Percentiles rank a stretch among this genome's conserved stretches.
Evolutionary conservation across 2,329 filamentous ascomycete genomes (phyloP).

Genomic region (Claviceps africana): DNA sequence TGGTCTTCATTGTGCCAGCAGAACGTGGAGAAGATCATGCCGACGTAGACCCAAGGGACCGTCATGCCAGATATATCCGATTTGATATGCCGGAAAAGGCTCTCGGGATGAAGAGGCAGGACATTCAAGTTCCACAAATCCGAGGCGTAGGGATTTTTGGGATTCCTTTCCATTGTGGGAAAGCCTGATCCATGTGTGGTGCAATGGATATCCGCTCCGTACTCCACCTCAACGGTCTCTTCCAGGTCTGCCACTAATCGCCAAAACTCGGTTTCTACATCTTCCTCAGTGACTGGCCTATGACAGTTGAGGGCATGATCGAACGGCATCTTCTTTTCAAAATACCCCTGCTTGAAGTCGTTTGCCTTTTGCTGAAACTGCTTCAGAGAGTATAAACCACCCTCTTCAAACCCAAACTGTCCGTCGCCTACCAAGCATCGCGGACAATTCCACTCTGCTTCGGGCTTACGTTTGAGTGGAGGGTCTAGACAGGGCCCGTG

Average conservation of each 20-base stretch:
- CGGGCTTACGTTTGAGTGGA: slow-evolving; percentile 60
- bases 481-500: slow-evolving; percentile 85
- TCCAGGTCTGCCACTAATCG: slow-evolving; percentile 83
- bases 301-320: slow-evolving; percentile 73
- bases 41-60: slow-evolving; percentile 96
- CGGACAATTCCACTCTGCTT: slow-evolving; percentile 90
- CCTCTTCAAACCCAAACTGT: slow-evolving; percentile 95
- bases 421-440: slow-evolving; percentile 90
- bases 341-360: slow-evolving; percentile 89
- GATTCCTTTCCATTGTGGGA: slow-evolving; percentile 83
- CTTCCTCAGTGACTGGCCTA: slow-evolving; percentile 77
- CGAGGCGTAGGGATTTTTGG: slow-evolving; percentile 70
- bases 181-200: slow-evolving; percentile 97
- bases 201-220: slow-evolving; percentile 94
- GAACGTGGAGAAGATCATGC: slow-evolving; percentile 98
- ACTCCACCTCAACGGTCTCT: slow-evolving; percentile 94
- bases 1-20: slow-evolving; percentile 99
- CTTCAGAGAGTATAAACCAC: slow-evolving; percentile 84
- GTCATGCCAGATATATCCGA: slow-evolving; percentile 98
- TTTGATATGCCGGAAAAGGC: slow-evolving; percentile 92
- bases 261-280: slow-evolving; percentile 96
- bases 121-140: slow-evolving; percentile 96
- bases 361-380: slow-evolving; percentile 94
- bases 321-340: slow-evolving; percentile 77
- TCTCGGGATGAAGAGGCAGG: slow-evolving; percentile 78